These are phyloP conservation scores for Nakaseomyces uthaithaninus DNA, from an alignment of 1,139 yeast species.

Conservation along the genomic window DNA sequence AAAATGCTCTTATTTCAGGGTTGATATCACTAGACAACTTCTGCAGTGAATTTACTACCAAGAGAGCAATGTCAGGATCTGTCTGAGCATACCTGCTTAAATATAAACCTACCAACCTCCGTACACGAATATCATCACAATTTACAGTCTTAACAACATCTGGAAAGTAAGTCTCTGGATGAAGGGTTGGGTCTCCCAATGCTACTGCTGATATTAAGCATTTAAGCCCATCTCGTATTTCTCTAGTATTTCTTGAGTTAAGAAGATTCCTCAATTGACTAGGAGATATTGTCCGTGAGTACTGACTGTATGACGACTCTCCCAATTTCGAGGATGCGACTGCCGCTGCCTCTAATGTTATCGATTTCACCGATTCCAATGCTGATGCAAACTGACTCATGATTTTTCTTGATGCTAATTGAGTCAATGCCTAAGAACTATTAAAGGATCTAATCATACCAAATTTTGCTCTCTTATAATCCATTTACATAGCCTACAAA, in stretches of 20 bases:
- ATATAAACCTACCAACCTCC: constrained; percentile 72
- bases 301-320: constrained; percentile 39
- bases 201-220: constrained; percentile 62
- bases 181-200: constrained; percentile 48
- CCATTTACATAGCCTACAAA: too few species aligned
- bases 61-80: constrained; percentile 80
- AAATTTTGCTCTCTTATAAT: too few species aligned
- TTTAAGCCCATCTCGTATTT: constrained; percentile 66
- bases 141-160: constrained; percentile 86
- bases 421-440: too few species aligned
- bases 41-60: constrained; percentile 88
- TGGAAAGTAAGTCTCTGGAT: constrained; percentile 45
- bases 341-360: constrained; percentile 75
- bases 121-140: constrained; percentile 57
- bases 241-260: constrained; percentile 64
- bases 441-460: too few species aligned
- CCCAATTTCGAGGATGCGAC: constrained; percentile 62
- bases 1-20: constrained; percentile 60
- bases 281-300: constrained; percentile 42
- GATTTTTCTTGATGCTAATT: too few species aligned
- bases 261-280: constrained; percentile 59
- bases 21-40: constrained; percentile 65
- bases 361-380: constrained; percentile 73
- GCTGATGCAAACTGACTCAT: constrained; percentile 45
- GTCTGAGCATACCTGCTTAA: constrained; percentile 70